Evolutionary conservation across 441 rosid genomes (phyloP).

Genomic region (Adansonia madagascariensis): DNA sequence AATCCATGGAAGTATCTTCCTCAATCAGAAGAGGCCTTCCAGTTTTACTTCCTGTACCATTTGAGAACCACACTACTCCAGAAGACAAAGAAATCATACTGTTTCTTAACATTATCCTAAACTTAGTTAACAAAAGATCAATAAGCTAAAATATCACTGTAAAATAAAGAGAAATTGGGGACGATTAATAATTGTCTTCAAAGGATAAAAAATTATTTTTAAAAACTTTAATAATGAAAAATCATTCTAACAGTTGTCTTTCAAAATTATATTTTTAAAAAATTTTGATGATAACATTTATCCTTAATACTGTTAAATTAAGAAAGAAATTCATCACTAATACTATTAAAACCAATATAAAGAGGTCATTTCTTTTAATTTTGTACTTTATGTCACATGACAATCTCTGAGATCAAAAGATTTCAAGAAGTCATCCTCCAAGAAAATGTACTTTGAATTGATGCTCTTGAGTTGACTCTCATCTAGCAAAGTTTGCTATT

Average conservation of each 20-base stretch:
- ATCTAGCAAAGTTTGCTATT: constrained; percentile 96
- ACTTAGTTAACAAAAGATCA: constrained; percentile 3
- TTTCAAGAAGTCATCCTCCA: constrained; percentile 13
- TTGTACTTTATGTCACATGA: not conserved
- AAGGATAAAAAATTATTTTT: no score
- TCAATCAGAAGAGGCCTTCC: constrained; percentile 90
- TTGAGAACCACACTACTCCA: constrained; percentile 1
- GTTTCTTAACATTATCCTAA: not conserved
- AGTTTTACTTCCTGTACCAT: constrained; percentile 68
- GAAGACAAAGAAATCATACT: not conserved
- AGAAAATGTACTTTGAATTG: constrained; percentile 67
- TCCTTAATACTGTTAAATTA: no score
- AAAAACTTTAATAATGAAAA: no score
- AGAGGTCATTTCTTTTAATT: no score
- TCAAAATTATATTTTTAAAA: no score
- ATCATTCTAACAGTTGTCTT: no score
- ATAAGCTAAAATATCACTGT: not conserved
- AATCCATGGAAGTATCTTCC: constrained; percentile 92
- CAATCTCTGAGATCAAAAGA: not conserved
- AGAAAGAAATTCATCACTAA: no score
- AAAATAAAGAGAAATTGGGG: no score
- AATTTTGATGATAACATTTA: no score
- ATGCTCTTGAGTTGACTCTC: constrained; percentile 97
- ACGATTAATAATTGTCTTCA: no score
- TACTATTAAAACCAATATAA: no score